Evolutionary conservation across 495 filamentous ascomycete species (phyloP).

Genomic region (Thermothielavioides terrestris): DNA sequence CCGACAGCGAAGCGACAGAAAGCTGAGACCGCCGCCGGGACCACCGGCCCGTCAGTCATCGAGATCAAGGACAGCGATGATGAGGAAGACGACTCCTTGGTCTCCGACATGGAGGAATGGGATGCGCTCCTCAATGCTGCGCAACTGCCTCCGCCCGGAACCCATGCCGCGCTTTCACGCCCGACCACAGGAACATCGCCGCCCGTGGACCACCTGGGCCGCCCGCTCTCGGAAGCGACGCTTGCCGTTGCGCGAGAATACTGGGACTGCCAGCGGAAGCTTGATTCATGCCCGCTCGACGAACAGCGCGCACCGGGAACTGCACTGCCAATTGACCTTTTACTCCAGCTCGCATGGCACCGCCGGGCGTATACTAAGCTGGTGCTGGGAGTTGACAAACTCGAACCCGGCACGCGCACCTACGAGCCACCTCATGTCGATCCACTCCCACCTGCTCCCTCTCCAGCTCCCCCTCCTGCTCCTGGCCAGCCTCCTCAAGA

Average conservation of each 20-base stretch:
- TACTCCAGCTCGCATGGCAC: not conserved
- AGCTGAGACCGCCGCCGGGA: too few relatives aligned
- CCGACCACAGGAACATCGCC: not conserved
- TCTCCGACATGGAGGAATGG: too few relatives aligned
- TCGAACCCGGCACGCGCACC: slow-evolving; percentile 6
- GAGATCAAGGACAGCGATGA: not conserved
- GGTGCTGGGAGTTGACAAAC: not conserved
- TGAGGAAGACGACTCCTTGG: slow-evolving; percentile 1
- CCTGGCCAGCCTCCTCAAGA: not conserved
- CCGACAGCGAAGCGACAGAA: too few relatives aligned
- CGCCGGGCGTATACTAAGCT: not conserved
- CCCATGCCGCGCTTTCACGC: too few relatives aligned
- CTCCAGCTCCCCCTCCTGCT: too few relatives aligned
- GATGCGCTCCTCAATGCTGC: too few relatives aligned
- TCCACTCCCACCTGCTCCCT: not conserved
- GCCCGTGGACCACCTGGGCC: not conserved
- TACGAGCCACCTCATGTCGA: slow-evolving; percentile 14
- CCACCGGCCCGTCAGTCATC: too few relatives aligned
- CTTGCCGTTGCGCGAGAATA: not conserved
- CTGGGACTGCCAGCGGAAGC: not conserved
- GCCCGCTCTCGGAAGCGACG: not conserved
- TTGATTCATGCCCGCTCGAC: not conserved
- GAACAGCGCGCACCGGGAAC: not conserved
- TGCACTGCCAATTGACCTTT: not conserved
- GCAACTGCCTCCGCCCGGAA: not conserved